A percentile compares a stretch with the other conserved stretches of the same genome.
Evolutionary conservation across 345 rosid species (phyloP).

Genomic region (Brassica carinata): DNA sequence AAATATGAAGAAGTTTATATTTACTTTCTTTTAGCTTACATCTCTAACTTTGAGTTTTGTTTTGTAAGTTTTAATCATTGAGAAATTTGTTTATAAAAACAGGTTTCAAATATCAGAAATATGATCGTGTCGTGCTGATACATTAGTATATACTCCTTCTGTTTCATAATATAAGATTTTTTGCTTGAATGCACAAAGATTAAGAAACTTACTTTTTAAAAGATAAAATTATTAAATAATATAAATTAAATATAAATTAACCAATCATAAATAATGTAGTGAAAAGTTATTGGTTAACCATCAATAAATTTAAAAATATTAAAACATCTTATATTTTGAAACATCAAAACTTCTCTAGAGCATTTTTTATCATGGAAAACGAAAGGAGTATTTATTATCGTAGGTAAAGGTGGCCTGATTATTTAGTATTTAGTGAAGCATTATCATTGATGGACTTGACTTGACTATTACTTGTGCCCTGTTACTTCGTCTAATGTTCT

Average conservation of each 20-base stretch:
- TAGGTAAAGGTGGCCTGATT: neutral
- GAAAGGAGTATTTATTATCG: neutral
- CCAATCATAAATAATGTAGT: too few relatives aligned
- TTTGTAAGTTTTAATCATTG: neutral
- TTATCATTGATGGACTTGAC: neutral
- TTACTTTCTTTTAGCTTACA: neutral
- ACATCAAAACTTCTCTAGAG: too few relatives aligned
- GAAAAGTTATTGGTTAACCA: too few relatives aligned
- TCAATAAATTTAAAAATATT: too few relatives aligned
- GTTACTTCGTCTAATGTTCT: constrained; percentile 24
- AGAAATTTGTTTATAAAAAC: neutral
- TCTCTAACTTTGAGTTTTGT: neutral
- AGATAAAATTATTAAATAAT: too few relatives aligned
- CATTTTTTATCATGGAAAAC: too few relatives aligned
- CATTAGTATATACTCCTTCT: neutral
- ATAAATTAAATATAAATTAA: too few relatives aligned
- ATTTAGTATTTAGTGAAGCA: constrained; percentile 11
- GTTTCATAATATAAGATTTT: too few relatives aligned
- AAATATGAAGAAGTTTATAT: neutral
- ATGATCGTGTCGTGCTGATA: neutral
- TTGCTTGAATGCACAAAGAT: too few relatives aligned
- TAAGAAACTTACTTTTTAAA: too few relatives aligned
- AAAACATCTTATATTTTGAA: too few relatives aligned
- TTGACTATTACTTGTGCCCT: constrained; percentile 13
- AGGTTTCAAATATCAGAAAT: neutral